Base-by-base conservation (phyloP, 2,329 filamentous ascomycete genomes). In the Neocucurbitaria cava region DNA sequence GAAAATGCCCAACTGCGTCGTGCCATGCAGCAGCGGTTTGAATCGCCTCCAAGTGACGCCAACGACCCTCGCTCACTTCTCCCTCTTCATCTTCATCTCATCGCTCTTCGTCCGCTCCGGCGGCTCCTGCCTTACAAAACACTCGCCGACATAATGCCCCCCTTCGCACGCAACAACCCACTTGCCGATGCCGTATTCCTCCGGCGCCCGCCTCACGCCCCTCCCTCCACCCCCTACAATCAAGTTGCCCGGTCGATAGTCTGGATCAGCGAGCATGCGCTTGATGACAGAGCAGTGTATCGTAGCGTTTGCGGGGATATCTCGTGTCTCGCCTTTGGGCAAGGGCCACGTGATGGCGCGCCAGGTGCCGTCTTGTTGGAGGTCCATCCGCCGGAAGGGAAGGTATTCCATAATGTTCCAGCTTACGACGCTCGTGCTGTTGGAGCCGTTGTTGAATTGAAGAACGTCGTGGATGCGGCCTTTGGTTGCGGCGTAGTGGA, bases 341-440 rank as follows among this genome's bases (percentile, higher is more conserved):
- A 94, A 77, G 0, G 91, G 91, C 89, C 90, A 94, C 8, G 87
- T 82, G 61, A 95, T 94, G 0, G 89, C 88, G 72, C 86, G 88
- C 91, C 91, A 95, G 0, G 85, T 86, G 0, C 89, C 89, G 58
- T 93, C 88, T 0, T 79, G 55, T 57, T 87, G 86, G 7, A 94
- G 77, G 63, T 94, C 91, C 89, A 95, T 93, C 21, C 91, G 82
- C 1, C 89, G 83, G 76, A 94, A 93, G 0, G 91, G 91, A 21
- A 94, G 78, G 70, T 89, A 92, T 68, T 94, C 91, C 90, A 94
- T 91, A 20, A 91, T 57, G 41, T 87, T 89, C 90, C 90, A 94
- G 2, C 82, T 83, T 0, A 88, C 62, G 0, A 91, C 89, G 0
- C 86, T 84, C 3, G 78, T 50, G 21, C 60, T 56, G 0, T 81